A percentile compares a stretch with the other conserved stretches of the same genome.
Conservation (phyloP, 257 asterid genomes). For the Capsicum pubescens region DNA sequence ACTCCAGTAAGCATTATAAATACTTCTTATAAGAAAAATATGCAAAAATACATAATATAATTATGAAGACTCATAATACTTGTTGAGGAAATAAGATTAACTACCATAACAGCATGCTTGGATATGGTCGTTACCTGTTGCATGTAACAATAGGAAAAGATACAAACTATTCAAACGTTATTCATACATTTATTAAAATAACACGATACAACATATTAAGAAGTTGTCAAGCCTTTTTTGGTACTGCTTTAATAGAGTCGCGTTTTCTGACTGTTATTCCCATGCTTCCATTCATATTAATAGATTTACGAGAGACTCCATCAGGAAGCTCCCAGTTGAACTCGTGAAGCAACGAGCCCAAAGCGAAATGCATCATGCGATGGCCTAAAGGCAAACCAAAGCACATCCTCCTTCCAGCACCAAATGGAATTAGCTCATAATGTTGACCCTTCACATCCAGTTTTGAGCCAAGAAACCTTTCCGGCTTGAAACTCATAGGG, state of each 20-base stretch:
- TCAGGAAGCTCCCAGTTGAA: not conserved
- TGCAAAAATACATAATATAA: too few relatives aligned
- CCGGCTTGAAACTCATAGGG: not conserved
- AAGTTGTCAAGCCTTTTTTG: not conserved
- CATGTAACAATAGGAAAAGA: not conserved
- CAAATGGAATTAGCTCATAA: slow-evolving; percentile 11
- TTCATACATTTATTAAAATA: not conserved
- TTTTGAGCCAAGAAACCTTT: not conserved
- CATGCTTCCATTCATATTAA: not conserved
- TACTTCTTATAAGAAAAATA: too few relatives aligned
- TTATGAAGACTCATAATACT: too few relatives aligned
- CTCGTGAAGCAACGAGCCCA: not conserved
- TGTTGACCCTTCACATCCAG: not conserved
- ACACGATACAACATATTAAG: not conserved
- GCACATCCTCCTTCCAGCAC: slow-evolving; percentile 3
- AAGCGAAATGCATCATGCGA: not conserved
- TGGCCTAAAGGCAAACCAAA: not conserved
- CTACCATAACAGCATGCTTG: too few relatives aligned
- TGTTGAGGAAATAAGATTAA: too few relatives aligned
- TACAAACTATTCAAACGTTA: not conserved
- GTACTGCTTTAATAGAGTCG: not conserved
- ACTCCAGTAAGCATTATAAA: too few relatives aligned
- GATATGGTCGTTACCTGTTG: not conserved
- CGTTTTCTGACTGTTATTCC: not conserved
- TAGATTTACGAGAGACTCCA: not conserved